Conservation (phyloP, 2,329 filamentous ascomycete genomes). For the Chrysoporthe puriensis region DNA sequence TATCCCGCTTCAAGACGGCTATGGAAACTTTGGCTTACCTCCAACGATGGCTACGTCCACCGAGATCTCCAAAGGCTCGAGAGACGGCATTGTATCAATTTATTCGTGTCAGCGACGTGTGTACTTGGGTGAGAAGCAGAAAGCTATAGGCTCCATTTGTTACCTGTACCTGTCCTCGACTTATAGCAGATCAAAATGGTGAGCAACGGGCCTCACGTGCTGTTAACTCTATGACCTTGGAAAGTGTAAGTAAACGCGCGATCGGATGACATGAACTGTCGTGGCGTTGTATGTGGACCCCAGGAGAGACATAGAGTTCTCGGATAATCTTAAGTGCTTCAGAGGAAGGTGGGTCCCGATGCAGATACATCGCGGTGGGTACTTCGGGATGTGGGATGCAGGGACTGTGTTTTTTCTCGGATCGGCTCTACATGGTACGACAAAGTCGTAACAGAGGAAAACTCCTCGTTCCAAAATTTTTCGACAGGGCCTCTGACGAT, state of each 20-base stretch:
- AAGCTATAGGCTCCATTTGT: not conserved
- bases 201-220: not conserved
- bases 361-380: not conserved
- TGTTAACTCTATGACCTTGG: not conserved
- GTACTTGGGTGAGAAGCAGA: not conserved
- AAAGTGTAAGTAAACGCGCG: not conserved
- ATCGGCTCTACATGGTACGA: too few relatives aligned
- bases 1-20: not conserved
- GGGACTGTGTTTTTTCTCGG: not conserved
- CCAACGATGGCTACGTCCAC: slow-evolving; percentile 3
- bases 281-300: not conserved
- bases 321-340: not conserved
- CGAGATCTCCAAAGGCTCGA: not conserved
- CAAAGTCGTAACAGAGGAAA: not conserved
- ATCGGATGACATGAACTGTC: not conserved
- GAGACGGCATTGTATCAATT: not conserved
- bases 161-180: not conserved
- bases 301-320: not conserved
- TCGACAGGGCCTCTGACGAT: not conserved
- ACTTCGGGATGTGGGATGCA: not conserved
- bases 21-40: not conserved
- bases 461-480: not conserved
- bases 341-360: not conserved
- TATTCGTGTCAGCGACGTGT: not conserved
- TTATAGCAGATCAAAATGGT: not conserved